A percentile compares a stretch with the other conserved stretches of the same genome.
Evolutionary conservation across 768 basidiomycete species (phyloP).

Genomic region (Cystofilobasidium bisporidii): DNA sequence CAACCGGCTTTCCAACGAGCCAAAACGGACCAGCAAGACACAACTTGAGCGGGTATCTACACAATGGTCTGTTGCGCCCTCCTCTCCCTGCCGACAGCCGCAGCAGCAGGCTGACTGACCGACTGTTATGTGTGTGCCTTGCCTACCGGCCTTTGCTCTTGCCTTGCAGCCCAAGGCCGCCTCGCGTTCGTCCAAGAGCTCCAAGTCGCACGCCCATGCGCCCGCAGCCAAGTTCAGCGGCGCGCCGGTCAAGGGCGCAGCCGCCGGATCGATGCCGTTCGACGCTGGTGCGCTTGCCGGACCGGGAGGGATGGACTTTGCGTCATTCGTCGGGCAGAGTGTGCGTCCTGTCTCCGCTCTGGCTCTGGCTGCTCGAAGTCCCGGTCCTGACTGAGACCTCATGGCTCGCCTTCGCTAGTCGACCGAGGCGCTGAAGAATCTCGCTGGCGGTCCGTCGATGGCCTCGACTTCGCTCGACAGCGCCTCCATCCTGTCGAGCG

Average conservation of each 20-base stretch:
- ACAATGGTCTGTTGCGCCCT: neutral
- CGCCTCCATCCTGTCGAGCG: neutral
- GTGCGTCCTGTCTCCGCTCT: neutral
- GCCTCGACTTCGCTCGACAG: neutral
- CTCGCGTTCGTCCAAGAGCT: neutral
- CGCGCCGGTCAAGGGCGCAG: neutral
- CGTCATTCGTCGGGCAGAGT: conserved; percentile 1
- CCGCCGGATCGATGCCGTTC: neutral
- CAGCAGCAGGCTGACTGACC: too few species aligned
- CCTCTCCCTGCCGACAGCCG: too few species aligned
- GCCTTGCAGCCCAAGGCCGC: neutral
- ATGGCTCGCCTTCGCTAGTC: neutral
- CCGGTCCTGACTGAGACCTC: too few species aligned
- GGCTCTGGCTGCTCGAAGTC: too few species aligned
- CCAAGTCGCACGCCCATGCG: conserved; percentile 3
- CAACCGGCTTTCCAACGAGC: too few species aligned
- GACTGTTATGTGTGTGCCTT: too few species aligned
- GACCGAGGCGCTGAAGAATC: neutral
- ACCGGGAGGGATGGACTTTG: neutral
- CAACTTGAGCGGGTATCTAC: too few species aligned
- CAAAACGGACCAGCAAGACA: too few species aligned
- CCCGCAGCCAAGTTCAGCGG: conserved; percentile 1
- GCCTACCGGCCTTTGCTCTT: neutral
- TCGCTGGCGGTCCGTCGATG: neutral
- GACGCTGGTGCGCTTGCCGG: neutral